A percentile compares a stretch with the other conserved stretches of the same genome.
phyloP scores from a whole-genome alignment of 305 asterid genomes.

The Rubia balearica region DNA sequence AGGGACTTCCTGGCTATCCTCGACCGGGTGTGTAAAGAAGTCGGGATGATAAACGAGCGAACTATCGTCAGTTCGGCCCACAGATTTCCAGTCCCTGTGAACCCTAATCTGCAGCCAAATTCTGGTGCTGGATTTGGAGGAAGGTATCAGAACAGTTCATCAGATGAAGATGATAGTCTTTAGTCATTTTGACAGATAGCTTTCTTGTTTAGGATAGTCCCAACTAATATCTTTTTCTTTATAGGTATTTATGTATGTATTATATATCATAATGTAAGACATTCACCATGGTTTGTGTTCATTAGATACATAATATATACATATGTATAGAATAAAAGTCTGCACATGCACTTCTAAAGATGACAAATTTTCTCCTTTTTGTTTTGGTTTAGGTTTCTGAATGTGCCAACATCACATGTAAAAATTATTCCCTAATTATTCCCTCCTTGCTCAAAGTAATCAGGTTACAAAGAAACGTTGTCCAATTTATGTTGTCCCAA shows the following conservation, averaged over 20 bases:
- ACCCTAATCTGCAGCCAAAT: slow-evolving; percentile 56
- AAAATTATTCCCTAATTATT: too few relatives aligned
- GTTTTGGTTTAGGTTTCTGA: background rate
- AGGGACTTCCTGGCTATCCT: slow-evolving; percentile 64
- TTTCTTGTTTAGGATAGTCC: slow-evolving; percentile 20
- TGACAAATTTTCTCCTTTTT: background rate
- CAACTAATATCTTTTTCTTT: slow-evolving; percentile 11
- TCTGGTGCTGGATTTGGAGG: slow-evolving; percentile 31
- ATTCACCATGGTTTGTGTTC: slow-evolving; percentile 18
- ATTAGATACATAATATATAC: slow-evolving; percentile 29
- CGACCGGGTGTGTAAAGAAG: slow-evolving; percentile 89
- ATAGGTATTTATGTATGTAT: slow-evolving; percentile 25
- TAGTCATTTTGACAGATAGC: slow-evolving; percentile 1
- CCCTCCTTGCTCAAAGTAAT: too few relatives aligned
- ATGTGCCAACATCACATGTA: too few relatives aligned
- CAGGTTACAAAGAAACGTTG: too few relatives aligned
- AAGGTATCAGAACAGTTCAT: slow-evolving; percentile 26
- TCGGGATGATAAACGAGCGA: slow-evolving; percentile 75
- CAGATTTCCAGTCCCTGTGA: slow-evolving; percentile 77
- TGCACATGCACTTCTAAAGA: background rate
- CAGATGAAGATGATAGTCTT: slow-evolving; percentile 45
- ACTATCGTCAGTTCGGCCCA: slow-evolving; percentile 60
- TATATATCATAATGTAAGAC: slow-evolving; percentile 27
- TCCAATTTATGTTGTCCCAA: too few relatives aligned
- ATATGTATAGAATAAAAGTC: slow-evolving; percentile 5